Conservation (phyloP, 108 stramenopile species). For the Parietichytrium sp. region DNA sequence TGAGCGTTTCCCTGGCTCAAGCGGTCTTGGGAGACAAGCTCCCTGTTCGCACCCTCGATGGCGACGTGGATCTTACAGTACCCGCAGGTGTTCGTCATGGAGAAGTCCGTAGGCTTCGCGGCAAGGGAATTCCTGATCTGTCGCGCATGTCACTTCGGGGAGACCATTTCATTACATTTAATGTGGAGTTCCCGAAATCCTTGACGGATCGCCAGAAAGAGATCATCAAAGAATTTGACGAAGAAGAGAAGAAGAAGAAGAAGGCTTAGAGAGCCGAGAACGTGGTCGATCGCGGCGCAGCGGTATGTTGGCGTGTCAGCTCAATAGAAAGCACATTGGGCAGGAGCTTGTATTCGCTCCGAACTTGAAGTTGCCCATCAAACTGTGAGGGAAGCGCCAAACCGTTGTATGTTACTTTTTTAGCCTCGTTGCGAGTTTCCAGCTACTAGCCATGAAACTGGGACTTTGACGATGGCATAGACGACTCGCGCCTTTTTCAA, state of each 20-base stretch:
- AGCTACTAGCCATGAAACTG: too few species aligned
- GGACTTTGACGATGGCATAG: too few species aligned
- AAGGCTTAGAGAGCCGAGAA: neutral
- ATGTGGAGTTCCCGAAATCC: conserved; percentile 78
- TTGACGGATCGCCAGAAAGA: conserved; percentile 85
- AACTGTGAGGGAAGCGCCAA: too few species aligned
- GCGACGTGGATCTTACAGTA: conserved; percentile 89
- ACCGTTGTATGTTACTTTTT: too few species aligned
- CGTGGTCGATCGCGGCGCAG: too few species aligned
- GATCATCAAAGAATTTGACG: conserved; percentile 83
- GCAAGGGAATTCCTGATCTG: conserved; percentile 81
- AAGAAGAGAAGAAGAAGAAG: conserved; percentile 63
- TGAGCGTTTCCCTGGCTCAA: conserved; percentile 73
- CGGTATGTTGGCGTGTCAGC: too few species aligned
- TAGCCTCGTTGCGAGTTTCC: too few species aligned
- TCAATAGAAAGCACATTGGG: too few species aligned
- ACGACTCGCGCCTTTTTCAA: too few species aligned
- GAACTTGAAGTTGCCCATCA: too few species aligned
- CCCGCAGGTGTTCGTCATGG: conserved; percentile 86
- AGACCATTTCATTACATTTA: conserved; percentile 82
- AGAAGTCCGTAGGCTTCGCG: conserved; percentile 81
- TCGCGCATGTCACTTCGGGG: conserved; percentile 65
- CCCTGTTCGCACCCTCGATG: conserved; percentile 87
- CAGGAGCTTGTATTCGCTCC: too few species aligned
- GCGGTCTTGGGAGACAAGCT: conserved; percentile 87